A percentile compares a stretch with the other conserved stretches of the same genome.
Conservation (phyloP, 371 early-diverging fungal species). For the Mucor ambiguus region DNA sequence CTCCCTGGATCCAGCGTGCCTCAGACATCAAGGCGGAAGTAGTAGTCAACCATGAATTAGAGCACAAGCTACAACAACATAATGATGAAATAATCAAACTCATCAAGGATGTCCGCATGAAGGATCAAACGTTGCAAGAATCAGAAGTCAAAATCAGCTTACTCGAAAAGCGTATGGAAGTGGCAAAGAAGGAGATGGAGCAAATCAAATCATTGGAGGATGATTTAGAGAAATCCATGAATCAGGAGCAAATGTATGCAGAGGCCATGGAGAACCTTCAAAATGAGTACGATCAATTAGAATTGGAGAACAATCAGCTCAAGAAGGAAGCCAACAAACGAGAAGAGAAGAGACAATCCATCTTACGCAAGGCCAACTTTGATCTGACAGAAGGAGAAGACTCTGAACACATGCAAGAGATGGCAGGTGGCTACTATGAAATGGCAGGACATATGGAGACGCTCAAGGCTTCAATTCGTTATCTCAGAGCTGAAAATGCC, state of each 20-base stretch:
- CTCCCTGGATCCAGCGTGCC: constrained; percentile 86
- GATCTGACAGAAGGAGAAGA: constrained; percentile 19
- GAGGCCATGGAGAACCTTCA: constrained; percentile 77
- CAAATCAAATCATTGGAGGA: constrained; percentile 67
- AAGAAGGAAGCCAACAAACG: constrained; percentile 50
- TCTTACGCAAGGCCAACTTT: constrained; percentile 32
- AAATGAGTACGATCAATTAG: constrained; percentile 69
- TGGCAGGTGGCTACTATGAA: constrained; percentile 31
- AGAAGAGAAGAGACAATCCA: constrained; percentile 46
- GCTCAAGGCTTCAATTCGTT: constrained; percentile 74
- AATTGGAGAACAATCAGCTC: constrained; percentile 66
- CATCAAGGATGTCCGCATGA: constrained; percentile 65
- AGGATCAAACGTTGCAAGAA: constrained; percentile 80
- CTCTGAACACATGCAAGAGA: constrained; percentile 20
- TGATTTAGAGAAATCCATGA: constrained; percentile 56
- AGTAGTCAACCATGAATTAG: constrained; percentile 74
- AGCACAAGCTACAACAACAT: constrained; percentile 75
- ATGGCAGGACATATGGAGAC: constrained; percentile 53
- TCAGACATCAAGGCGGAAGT: constrained; percentile 77
- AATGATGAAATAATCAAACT: constrained; percentile 78
- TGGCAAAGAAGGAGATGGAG: constrained; percentile 69
- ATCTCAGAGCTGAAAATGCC: constrained; percentile 81
- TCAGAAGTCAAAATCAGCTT: constrained; percentile 73
- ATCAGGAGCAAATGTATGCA: constrained; percentile 68
- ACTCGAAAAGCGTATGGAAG: constrained; percentile 76